Evolutionary conservation across 2,329 filamentous ascomycete species (phyloP).

Genomic region (Nigrograna mackinnonii): DNA sequence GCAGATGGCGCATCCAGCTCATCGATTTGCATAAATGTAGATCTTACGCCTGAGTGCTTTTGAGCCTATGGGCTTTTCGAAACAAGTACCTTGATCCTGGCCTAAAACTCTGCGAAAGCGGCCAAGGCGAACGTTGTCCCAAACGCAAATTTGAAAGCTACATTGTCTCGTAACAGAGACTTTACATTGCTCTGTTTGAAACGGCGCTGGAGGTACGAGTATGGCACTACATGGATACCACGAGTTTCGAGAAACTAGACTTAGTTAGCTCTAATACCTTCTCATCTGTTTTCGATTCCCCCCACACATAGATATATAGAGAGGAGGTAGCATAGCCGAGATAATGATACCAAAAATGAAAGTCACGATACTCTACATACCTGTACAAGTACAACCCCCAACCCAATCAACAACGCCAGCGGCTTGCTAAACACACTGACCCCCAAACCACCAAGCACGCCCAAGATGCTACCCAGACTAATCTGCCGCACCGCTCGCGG

Average conservation of each 20-base stretch:
- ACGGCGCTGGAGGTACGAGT: slow-evolving; percentile 53
- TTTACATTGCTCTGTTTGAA: slow-evolving; percentile 54
- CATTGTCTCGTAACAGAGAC: slow-evolving; percentile 59
- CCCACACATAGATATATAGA: not conserved
- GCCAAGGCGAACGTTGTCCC: slow-evolving; percentile 74
- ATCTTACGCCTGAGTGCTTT: too few species aligned
- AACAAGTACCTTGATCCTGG: too few species aligned
- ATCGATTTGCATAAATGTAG: slow-evolving; percentile 27
- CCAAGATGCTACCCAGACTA: slow-evolving; percentile 51
- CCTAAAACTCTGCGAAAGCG: slow-evolving; percentile 62
- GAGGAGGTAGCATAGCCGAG: not conserved
- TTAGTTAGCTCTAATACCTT: not conserved
- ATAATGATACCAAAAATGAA: not conserved
- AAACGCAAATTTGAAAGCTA: slow-evolving; percentile 71
- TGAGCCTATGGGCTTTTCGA: too few species aligned
- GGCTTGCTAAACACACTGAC: slow-evolving; percentile 73
- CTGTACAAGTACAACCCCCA: slow-evolving; percentile 66
- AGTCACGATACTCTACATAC: slow-evolving; percentile 42
- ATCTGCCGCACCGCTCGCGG: slow-evolving; percentile 48
- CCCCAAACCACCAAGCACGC: slow-evolving; percentile 58
- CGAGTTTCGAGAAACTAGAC: slow-evolving; percentile 53
- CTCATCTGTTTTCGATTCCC: too few species aligned
- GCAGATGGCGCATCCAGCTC: slow-evolving; percentile 27
- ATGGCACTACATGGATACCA: slow-evolving; percentile 56
- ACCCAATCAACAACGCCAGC: slow-evolving; percentile 67